Conservation (phyloP, 345 rosid genomes). For the Pugionium dolabratum region DNA sequence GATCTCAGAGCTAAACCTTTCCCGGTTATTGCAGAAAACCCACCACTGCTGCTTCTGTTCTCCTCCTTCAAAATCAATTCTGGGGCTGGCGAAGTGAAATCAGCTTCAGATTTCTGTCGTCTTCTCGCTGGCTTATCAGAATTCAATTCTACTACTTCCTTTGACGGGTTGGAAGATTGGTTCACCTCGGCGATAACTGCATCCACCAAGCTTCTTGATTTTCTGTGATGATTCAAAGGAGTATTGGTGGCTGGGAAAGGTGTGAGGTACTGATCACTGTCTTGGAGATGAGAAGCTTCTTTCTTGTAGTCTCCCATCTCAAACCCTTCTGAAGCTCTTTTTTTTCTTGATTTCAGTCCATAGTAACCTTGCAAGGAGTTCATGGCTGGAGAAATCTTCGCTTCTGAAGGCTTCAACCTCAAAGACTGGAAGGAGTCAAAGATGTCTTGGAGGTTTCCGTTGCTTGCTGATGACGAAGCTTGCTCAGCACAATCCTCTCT, state of each 20-base stretch:
- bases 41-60: constrained; percentile 38
- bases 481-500: constrained; percentile 46
- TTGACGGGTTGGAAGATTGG: constrained; percentile 40
- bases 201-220: constrained; percentile 61
- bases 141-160: constrained; percentile 37
- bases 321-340: constrained; percentile 48
- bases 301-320: constrained; percentile 47
- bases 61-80: constrained; percentile 63
- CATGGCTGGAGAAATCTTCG: constrained; percentile 74
- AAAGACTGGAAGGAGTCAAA: constrained; percentile 67
- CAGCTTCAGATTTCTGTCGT: constrained; percentile 64
- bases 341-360: constrained; percentile 52
- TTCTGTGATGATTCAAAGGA: constrained; percentile 49
- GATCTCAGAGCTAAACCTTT: constrained; percentile 67
- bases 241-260: constrained; percentile 40
- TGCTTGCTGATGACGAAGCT: constrained; percentile 36
- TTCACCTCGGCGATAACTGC: constrained; percentile 50
- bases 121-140: constrained; percentile 54
- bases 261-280: constrained; percentile 41
- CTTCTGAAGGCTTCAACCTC: constrained; percentile 48
- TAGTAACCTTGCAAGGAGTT: constrained; percentile 75
- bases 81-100: constrained; percentile 47
- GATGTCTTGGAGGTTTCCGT: constrained; percentile 38
- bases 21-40: constrained; percentile 48
- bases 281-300: constrained; percentile 35